phyloP scores from a whole-genome alignment of 805 yeast genomes.

The Priceomyces castillae region DNA sequence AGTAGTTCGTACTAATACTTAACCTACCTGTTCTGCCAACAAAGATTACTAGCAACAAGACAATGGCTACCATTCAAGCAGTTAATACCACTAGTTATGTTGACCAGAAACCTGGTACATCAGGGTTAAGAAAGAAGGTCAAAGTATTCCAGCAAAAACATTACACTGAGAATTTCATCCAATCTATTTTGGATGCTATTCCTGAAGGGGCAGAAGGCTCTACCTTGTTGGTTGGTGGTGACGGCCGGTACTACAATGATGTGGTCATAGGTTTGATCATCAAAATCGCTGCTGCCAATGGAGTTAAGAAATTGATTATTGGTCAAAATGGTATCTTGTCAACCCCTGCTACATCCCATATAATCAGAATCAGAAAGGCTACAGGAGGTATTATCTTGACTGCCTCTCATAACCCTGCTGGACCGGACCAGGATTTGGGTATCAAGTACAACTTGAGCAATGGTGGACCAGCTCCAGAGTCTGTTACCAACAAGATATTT shows the following conservation, averaged over 20 bases:
- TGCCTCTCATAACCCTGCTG: slow-evolving; percentile 98
- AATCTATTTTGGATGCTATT: slow-evolving; percentile 77
- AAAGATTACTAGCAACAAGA: neutral
- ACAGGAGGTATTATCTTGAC: slow-evolving; percentile 97
- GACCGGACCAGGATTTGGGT: slow-evolving; percentile 88
- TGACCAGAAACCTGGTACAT: slow-evolving; percentile 98
- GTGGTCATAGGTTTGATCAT: slow-evolving; percentile 78
- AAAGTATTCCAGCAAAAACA: slow-evolving; percentile 72
- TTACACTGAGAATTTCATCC: slow-evolving; percentile 93
- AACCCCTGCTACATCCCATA: slow-evolving; percentile 95
- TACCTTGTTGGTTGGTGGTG: slow-evolving; percentile 91
- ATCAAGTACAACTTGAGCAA: slow-evolving; percentile 92
- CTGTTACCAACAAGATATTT: slow-evolving; percentile 84
- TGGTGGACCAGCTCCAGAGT: slow-evolving; percentile 98
- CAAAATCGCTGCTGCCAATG: slow-evolving; percentile 85
- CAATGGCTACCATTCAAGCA: slow-evolving; percentile 12
- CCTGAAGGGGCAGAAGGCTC: slow-evolving; percentile 83
- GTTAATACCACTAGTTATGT: slow-evolving; percentile 63
- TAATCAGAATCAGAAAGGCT: slow-evolving; percentile 69
- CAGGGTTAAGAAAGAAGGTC: slow-evolving; percentile 93
- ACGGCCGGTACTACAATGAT: slow-evolving; percentile 89
- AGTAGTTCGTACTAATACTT: neutral
- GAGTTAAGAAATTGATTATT: slow-evolving; percentile 77
- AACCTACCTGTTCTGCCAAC: neutral
- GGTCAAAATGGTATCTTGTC: slow-evolving; percentile 88